Evolutionary conservation across 2,329 filamentous ascomycete species (phyloP), one percentile per base, ranked within the genome.

Genomic region (Microdochium nivale): DNA sequence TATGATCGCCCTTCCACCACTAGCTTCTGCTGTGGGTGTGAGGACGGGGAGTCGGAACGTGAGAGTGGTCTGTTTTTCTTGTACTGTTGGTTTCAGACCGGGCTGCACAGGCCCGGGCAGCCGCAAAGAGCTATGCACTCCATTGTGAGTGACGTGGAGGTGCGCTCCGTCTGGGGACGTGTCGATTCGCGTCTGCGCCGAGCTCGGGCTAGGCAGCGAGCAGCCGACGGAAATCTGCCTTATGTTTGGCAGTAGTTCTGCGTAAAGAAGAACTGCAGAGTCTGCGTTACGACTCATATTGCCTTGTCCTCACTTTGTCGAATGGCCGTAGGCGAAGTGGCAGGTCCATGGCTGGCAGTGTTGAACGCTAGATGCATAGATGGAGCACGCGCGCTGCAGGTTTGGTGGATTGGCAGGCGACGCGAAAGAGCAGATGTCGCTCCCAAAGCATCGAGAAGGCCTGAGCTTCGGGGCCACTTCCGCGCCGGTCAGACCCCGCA

Each of bases 191-290:
- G 76, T 80, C n/a, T 66, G 67, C 24, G 66, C 52, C 49, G 72
- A 68, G 47, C 65, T 65, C 3, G 71, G 65, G 13, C 73, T 70
- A 2, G 71, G 67, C 1, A 85, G 67, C 2, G 74, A 72, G 7
- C 74, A 79, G 49, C 74, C 77, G 23, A 86, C 67, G 3, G 82
- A 84, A 37, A 87, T 72, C 61, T 85, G 81, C 43, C 78, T 74
- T 56, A 87, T 83, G 54, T 86, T 84, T 25, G 76, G 70, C 2
- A 87, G 74, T 1, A 86, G 72, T 66, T 87, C 84, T 4, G 83
- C 82, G 61, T 87, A 86, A 23, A 86, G 71, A 2, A 66, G 59
- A 21, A 70, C 56, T 47, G 40, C 19, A 4, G 40, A 16, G 14
- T 44, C 40, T 19, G 40, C 40, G 16, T 44, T 5, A 16, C 3